These are phyloP conservation scores for Exophiala alcalophila DNA, from an alignment of 2,329 filamentous ascomycete species.

Conservation along the genomic window DNA sequence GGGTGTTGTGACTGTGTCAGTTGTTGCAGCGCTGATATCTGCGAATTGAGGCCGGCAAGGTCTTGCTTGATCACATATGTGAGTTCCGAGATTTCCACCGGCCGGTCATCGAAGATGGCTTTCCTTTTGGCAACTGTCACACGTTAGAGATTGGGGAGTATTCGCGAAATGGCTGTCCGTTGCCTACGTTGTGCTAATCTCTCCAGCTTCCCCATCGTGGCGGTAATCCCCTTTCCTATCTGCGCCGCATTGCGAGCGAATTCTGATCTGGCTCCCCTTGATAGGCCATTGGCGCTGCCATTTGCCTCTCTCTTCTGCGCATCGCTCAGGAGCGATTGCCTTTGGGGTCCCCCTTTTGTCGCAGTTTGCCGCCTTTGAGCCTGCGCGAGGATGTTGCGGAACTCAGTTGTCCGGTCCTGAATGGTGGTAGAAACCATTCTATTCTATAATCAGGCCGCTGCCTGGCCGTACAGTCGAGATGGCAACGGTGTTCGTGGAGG, in stretches of 20 bases:
- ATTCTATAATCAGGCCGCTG: background rate
- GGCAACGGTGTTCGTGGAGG: too few species aligned
- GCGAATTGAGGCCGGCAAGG: constrained; percentile 76
- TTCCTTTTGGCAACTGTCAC: constrained; percentile 81
- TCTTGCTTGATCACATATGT: constrained; percentile 99
- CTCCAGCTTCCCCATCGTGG: constrained; percentile 92
- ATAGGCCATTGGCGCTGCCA: constrained; percentile 51
- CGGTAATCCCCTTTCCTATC: constrained; percentile 86
- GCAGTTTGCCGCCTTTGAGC: constrained; percentile 76
- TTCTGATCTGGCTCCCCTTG: constrained; percentile 68
- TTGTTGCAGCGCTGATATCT: constrained; percentile 78
- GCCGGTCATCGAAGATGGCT: constrained; percentile 93
- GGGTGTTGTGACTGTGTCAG: constrained; percentile 76
- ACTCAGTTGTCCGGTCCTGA: constrained; percentile 95
- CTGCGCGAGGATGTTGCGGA: constrained; percentile 83
- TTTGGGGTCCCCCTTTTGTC: constrained; percentile 73
- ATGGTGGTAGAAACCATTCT: constrained; percentile 65
- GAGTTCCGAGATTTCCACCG: constrained; percentile 94
- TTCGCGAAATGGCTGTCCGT: background rate
- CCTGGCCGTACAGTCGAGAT: too few species aligned
- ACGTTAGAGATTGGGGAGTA: constrained; percentile 11
- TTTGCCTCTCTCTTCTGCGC: constrained; percentile 61
- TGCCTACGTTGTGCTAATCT: constrained; percentile 77
- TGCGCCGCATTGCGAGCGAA: constrained; percentile 89
- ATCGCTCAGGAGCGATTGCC: constrained; percentile 74